A percentile compares a stretch with the other conserved stretches of the same genome.
Evolutionary conservation across 305 asterid species (phyloP).

Genomic region (Solanum aculeatissimum): DNA sequence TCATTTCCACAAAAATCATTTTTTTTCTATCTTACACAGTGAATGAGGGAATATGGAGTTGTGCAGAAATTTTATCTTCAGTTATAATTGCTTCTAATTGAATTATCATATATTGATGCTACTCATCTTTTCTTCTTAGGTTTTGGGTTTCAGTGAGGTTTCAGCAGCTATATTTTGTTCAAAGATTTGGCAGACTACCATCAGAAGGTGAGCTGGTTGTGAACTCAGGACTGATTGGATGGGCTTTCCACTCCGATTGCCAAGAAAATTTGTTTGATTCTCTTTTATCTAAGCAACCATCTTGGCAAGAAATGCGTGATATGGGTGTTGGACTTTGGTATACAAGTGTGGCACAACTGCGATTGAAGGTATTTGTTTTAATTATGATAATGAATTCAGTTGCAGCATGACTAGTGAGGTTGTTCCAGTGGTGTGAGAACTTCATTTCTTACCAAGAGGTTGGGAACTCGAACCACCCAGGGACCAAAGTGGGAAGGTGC

Average conservation of each 20-base stretch:
- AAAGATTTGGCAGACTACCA: constrained; percentile 46
- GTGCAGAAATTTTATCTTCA: not conserved
- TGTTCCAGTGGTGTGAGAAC: not conserved
- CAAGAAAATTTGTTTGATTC: constrained; percentile 78
- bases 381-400: not conserved
- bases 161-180: constrained; percentile 56
- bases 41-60: not conserved
- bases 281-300: constrained; percentile 68
- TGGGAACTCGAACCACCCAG: not conserved
- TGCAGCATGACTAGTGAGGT: not conserved
- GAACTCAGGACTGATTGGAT: constrained; percentile 60
- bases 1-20: not conserved
- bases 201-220: constrained; percentile 54
- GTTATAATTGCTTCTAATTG: not conserved
- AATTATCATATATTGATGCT: constrained; percentile 2
- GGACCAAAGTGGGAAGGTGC: not conserved
- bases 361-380: constrained; percentile 58
- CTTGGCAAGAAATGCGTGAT: constrained; percentile 94
- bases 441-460: not conserved
- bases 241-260: constrained; percentile 99
- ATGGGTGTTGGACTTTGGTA: constrained; percentile 96
- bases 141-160: constrained; percentile 88
- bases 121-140: constrained; percentile 34
- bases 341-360: constrained; percentile 52
- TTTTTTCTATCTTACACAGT: not conserved